Percentiles rank a stretch among this genome's conserved stretches.
Evolutionary conservation across 169 alveolate genomes (phyloP).

Genomic region (Cytauxzoon felis): DNA sequence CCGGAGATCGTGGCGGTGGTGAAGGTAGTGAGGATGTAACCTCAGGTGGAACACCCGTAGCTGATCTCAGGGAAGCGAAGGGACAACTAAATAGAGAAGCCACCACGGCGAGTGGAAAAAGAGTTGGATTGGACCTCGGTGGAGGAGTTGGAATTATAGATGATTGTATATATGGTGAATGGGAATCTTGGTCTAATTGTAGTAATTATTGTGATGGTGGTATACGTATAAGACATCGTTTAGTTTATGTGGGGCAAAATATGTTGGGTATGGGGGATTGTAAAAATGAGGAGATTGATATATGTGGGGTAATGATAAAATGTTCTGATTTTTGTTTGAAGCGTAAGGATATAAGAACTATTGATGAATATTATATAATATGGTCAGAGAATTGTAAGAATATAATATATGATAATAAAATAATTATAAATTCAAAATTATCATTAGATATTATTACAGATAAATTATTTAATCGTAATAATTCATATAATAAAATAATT

Average conservation of each 20-base stretch:
- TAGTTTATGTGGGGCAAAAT: constrained; percentile 6
- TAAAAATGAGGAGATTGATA: constrained; percentile 1
- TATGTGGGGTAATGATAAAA: constrained; percentile 9
- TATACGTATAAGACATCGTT: constrained; percentile 5
- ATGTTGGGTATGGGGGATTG: constrained; percentile 1
- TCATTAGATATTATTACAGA: too few species aligned
- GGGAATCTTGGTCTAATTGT: constrained; percentile 61
- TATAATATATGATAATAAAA: background rate
- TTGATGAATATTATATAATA: constrained; percentile 22
- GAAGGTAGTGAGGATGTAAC: too few species aligned
- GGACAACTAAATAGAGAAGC: too few species aligned
- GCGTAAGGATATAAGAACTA: background rate
- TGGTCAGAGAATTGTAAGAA: constrained; percentile 39
- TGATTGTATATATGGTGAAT: constrained; percentile 39
- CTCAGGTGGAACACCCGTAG: too few species aligned
- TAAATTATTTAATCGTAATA: too few species aligned
- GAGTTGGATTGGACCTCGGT: too few species aligned
- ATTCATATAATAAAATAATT: too few species aligned
- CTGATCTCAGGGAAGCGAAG: too few species aligned
- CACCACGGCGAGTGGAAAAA: too few species aligned
- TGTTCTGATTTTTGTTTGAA: constrained; percentile 35
- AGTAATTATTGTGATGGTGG: constrained; percentile 33
- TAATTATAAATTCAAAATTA: background rate
- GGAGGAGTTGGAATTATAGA: background rate
- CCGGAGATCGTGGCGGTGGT: too few species aligned